Evolutionary conservation across 768 basidiomycete species (phyloP), one percentile per base, ranked within the genome.

Genomic region (Pilatotrama ljubarskyi): DNA sequence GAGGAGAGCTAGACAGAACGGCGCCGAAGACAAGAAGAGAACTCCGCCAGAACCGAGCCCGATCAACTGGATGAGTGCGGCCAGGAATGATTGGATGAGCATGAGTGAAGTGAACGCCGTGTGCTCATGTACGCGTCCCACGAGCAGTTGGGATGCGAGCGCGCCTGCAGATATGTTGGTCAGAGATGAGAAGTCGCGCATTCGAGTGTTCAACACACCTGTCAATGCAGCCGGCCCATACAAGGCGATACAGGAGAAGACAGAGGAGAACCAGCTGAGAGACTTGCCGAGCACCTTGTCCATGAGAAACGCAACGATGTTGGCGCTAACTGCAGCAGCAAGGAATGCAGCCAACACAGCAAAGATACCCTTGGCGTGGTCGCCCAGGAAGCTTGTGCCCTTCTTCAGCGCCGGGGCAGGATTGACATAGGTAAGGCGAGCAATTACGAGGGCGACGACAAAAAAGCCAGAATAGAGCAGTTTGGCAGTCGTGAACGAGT

Each of bases 241-340:
- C 20, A 97, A 73, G 20, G 80, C 68, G 9, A 95, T 63, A 11
- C 83, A 75, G 10, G 80, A 79, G 64, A 86, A 80, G 61, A 91
- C 91, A 41, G 78, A 82, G 15, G 82, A 78, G 73, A 92, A 97
- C 95, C 95, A 98, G 66, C 90, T 90, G 83, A 96, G 83, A 0
- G 84, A 80, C 72, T 83, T 88, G 8, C 82, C 79, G 20, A 93
- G 70, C 0, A 84, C 81, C 5, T 71, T 69, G 25, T 74, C 71
- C 85, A 96, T 88, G 13, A 91, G 58, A 1, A 84, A 68, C 0
- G 95, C 96, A 0, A 91, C 80, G 0, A 80, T 59, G 64, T 96
- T 95, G 0, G 91, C 85, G 0, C 79, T 76, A 0, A 88, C 51
- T 3, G 92, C 32, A 0, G 86, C 82, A 0, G 86, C 87, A 2